A percentile compares a stretch with the other conserved stretches of the same genome.
Evolutionary conservation across 306 rosid species (phyloP).

Genomic region (Medicago lupulina): DNA sequence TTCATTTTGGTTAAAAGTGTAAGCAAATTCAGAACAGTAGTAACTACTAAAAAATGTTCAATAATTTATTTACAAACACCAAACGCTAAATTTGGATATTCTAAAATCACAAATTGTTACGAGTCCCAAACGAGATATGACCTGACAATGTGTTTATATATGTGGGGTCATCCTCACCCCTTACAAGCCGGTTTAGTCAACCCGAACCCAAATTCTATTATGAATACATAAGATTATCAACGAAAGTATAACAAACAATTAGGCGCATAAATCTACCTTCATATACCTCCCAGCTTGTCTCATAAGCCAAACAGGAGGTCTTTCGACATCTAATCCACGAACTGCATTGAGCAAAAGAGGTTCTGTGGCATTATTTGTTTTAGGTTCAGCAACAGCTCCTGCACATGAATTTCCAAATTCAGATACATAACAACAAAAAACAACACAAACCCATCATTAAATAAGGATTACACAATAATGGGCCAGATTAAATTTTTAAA

Average conservation of each 20-base stretch:
- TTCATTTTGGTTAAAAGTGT: constrained; percentile 16
- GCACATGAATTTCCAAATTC: constrained; percentile 37
- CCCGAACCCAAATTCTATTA: too few species aligned
- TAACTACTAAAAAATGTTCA: not conserved
- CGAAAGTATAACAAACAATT: constrained; percentile 20
- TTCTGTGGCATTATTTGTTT: constrained; percentile 56
- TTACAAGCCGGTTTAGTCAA: too few species aligned
- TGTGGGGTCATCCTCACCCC: too few species aligned
- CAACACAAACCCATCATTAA: too few species aligned
- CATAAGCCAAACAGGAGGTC: constrained; percentile 99
- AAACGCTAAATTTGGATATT: too few species aligned
- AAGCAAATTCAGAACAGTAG: constrained; percentile 4
- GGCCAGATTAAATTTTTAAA: too few species aligned
- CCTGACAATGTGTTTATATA: too few species aligned
- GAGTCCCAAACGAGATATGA: too few species aligned
- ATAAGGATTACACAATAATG: too few species aligned
- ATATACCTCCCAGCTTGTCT: constrained; percentile 99
- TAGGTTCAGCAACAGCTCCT: constrained; percentile 78
- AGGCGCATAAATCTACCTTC: constrained; percentile 85
- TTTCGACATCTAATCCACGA: constrained; percentile 58
- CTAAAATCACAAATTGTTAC: too few species aligned
- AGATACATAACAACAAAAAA: not conserved
- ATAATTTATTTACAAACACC: too few species aligned
- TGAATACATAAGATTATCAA: not conserved
- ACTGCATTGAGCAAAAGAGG: constrained; percentile 86